Evolutionary conservation across 75 land plant species (phyloP), one percentile per base, ranked within the genome.

Genomic region (Sequoiadendron giganteum): DNA sequence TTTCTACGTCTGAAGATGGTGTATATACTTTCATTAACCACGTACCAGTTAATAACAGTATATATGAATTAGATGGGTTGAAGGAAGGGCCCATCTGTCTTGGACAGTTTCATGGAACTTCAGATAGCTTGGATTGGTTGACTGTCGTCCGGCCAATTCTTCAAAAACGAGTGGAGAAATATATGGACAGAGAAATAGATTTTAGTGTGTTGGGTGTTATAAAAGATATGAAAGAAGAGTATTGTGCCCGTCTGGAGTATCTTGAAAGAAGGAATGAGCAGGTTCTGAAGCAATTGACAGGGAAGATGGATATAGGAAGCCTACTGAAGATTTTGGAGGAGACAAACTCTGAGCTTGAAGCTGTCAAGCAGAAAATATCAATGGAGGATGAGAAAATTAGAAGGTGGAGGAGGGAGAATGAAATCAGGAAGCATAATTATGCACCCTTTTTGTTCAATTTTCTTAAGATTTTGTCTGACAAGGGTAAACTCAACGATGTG

Each of bases 1-100:
- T 8, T 10, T 96, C 96, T 58, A 84, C 80, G 54, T 94, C 98
- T 61, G 11, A 48, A 48, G 52, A 48, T 48, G 52, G 52, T 48
- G 95, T 96, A 0, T 97, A 96, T 87, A 98, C 96, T 87, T 97
- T 97, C 88, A 97, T 97, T 85, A 97, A 97, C 90, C 96, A 97
- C 84, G 11, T 98, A 40, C 98, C 99, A 34, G 95, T 98, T 14
- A 95, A 96, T 85, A 98, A 98, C 14, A 93, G 92, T 8, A 89
- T 98, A 0, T 98, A 98, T 87, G 99, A 98, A 88, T 94, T 98
- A 19, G 54, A 49, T 11, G 54, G 54, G 54, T 10, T 49, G 54
- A 49, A 49, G 54, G 54, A 49, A 49, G 54, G 99, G 15, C 99
- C 99, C 42, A 96, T 98, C 45, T 93, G 93, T 83, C 92, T 96